A percentile compares a stretch with the other conserved stretches of the same genome.
Evolutionary conservation across 331 rosid genomes (phyloP).

Genomic region (Malus hybrid): DNA sequence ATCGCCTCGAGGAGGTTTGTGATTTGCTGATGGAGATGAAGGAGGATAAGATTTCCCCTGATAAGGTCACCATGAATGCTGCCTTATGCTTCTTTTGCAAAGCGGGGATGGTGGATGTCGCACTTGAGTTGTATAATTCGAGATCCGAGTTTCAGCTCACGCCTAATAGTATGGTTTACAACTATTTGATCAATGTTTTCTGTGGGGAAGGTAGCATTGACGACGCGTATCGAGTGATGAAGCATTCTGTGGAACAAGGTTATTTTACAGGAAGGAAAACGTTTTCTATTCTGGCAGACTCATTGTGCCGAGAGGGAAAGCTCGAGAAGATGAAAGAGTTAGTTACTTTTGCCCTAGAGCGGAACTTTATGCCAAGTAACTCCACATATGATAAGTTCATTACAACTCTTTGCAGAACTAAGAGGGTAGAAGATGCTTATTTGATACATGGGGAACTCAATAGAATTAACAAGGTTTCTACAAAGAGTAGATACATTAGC

Average conservation of each 20-base stretch:
- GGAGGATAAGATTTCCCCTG: slow-evolving; percentile 40
- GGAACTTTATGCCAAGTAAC: slow-evolving; percentile 29
- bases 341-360: slow-evolving; percentile 41
- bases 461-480: slow-evolving; percentile 15
- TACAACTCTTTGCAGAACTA: slow-evolving; percentile 46
- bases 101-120: slow-evolving; percentile 64
- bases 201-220: slow-evolving; percentile 46
- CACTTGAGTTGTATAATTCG: slow-evolving; percentile 43
- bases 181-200: slow-evolving; percentile 56
- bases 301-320: slow-evolving; percentile 47
- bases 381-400: slow-evolving; percentile 34
- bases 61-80: slow-evolving; percentile 59
- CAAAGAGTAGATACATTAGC: slow-evolving; percentile 24
- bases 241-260: slow-evolving; percentile 29
- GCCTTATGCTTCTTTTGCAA: slow-evolving; percentile 79
- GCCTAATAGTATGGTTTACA: slow-evolving; percentile 49
- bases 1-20: slow-evolving; percentile 47
- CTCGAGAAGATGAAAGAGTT: slow-evolving; percentile 69
- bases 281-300: slow-evolving; percentile 40
- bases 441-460: slow-evolving; percentile 41
- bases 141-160: slow-evolving; percentile 50
- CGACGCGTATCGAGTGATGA: slow-evolving; percentile 44
- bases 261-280: slow-evolving; percentile 43
- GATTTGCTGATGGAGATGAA: slow-evolving; percentile 76
- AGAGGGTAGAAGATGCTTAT: slow-evolving; percentile 53